phyloP scores from a whole-genome alignment of 176 grass and related monocot species.

The Puccinellia tenuiflora region DNA sequence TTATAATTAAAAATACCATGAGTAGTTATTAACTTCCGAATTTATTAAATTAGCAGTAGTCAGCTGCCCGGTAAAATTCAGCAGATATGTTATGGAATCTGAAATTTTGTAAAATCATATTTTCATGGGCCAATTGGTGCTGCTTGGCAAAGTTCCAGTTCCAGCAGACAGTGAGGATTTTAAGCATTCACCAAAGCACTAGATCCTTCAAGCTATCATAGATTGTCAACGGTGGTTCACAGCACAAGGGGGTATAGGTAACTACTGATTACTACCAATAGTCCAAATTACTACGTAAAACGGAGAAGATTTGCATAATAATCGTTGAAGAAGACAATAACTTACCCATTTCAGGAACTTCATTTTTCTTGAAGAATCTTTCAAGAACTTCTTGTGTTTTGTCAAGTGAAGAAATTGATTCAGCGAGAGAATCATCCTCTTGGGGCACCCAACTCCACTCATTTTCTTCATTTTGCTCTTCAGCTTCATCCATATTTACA shows the following conservation, averaged over 20 bases:
- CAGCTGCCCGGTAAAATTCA: neutral
- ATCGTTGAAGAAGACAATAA: neutral
- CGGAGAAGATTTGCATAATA: neutral
- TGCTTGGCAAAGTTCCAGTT: neutral
- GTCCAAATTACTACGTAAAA: neutral
- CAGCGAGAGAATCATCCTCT: conserved; percentile 45
- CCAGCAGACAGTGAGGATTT: neutral
- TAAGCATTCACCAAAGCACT: neutral
- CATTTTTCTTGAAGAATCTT: conserved; percentile 29
- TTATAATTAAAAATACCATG: neutral
- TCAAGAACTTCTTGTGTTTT: conserved; percentile 55
- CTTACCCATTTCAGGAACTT: conserved; percentile 54
- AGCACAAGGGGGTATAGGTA: conserved; percentile 1
- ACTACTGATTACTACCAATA: neutral
- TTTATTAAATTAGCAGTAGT: neutral
- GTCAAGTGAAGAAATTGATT: conserved; percentile 66
- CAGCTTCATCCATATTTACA: conserved; percentile 3
- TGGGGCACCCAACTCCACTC: conserved; percentile 41
- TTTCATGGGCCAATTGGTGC: neutral
- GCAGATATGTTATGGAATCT: neutral
- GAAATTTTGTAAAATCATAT: neutral
- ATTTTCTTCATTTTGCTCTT: conserved; percentile 45
- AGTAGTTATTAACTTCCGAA: no score
- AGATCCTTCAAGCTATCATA: neutral
- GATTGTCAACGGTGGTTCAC: neutral